Base-by-base conservation (phyloP, 2,329 filamentous ascomycete species). In the Clarireedia paspali region DNA sequence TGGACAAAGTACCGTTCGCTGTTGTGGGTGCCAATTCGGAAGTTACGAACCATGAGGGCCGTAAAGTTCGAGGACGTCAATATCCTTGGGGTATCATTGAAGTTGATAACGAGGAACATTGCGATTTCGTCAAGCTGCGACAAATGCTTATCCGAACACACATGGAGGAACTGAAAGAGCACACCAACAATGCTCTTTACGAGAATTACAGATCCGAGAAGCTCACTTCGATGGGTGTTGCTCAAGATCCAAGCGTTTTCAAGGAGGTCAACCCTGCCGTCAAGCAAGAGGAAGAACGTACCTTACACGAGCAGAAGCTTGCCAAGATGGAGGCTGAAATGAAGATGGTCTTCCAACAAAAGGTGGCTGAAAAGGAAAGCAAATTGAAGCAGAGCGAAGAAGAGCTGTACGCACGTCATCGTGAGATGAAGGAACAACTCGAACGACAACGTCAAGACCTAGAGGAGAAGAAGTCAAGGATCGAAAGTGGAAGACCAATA, bases 321-420 rank as follows among this genome's bases (percentile, higher is more conserved):
- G 90, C 92, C 74, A 99, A 99, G 89, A 99, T 99, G 94, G 94
- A 99, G 76, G 85, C 91, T 70, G 94, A 99, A 76, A 99, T 99
- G 94, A 99, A 99, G 89, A 96, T 96, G 89, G 94, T 99, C 66
- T 99, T 99, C 90, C 94, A 97, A 75, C 94, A 99, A 74, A 99
- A 99, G 87, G 94, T 99, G 34, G 85, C 90, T 64, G 94, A 99
- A 76, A 99, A 99, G 81, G 94, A 99, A 78, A 96, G 90, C 83
- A 99, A 99, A 78, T 80, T 99, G 73, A 95, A 95, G 79, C 94
- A 97, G 78, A 96, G 91, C 80, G 94, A 99, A 75, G 94, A 99
- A 74, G 94, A 99, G 80, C 79, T 99, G 57, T 97, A 97, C 71
- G 91, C 94, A 64, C 88, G 94, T 67, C 94, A 99, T 79, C 87